Evolutionary conservation across 345 rosid species (phyloP).

Genomic region (Streptanthus diversifolius): DNA sequence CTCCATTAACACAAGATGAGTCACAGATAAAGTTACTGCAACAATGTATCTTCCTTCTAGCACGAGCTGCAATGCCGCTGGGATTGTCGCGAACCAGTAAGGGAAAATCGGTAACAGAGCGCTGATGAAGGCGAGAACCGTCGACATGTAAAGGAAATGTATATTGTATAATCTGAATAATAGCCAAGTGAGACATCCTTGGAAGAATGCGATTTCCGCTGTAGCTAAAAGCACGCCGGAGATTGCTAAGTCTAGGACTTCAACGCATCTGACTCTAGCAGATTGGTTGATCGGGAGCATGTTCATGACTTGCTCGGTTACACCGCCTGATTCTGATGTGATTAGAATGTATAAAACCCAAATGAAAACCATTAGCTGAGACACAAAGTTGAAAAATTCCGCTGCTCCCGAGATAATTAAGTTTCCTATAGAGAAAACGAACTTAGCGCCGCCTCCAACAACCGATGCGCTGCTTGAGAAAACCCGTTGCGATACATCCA

Average conservation of each 20-base stretch:
- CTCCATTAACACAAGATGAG: constrained; percentile 75
- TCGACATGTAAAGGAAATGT: constrained; percentile 85
- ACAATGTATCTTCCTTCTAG: constrained; percentile 70
- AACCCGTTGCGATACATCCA: constrained; percentile 68
- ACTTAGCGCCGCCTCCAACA: constrained; percentile 67
- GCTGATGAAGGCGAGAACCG: constrained; percentile 73
- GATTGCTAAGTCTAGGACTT: constrained; percentile 79
- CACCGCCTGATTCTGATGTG: constrained; percentile 94
- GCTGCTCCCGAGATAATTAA: constrained; percentile 83
- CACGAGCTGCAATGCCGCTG: constrained; percentile 66
- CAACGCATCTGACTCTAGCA: constrained; percentile 66
- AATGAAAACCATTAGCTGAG: constrained; percentile 77
- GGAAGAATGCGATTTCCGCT: constrained; percentile 85
- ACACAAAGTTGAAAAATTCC: constrained; percentile 84
- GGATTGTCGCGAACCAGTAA: constrained; percentile 83
- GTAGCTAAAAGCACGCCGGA: constrained; percentile 94
- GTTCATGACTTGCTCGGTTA: constrained; percentile 81
- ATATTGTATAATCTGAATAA: constrained; percentile 73
- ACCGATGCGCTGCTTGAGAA: constrained; percentile 72
- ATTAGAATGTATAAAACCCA: constrained; percentile 83
- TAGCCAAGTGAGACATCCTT: constrained; percentile 96
- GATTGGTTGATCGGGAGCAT: constrained; percentile 75
- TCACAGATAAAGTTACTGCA: constrained; percentile 53
- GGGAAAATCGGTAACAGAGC: constrained; percentile 83
- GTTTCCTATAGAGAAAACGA: constrained; percentile 59